Conservation (phyloP, 2,329 filamentous ascomycete species). For the Xylaria sp. region DNA sequence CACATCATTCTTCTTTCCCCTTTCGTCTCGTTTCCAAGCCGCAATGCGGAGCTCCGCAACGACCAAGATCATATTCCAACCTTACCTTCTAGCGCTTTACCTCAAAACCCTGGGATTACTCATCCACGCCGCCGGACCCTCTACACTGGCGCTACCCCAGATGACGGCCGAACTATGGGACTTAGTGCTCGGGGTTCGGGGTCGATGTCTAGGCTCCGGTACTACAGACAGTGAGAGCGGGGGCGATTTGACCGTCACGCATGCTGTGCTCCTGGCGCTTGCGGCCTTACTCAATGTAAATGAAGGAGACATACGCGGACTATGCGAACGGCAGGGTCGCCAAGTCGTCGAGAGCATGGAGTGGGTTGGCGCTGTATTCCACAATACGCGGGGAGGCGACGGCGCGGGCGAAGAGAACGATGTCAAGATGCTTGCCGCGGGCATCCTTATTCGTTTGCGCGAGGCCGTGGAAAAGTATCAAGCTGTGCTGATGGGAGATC, state of each 20-base stretch:
- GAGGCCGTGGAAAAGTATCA: slow-evolving; percentile 88
- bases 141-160: slow-evolving; percentile 77
- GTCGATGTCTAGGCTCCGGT: slow-evolving; percentile 56
- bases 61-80: slow-evolving; percentile 71
- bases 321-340: slow-evolving; percentile 79
- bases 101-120: slow-evolving; percentile 87
- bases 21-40: slow-evolving; percentile 82
- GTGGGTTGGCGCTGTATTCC: slow-evolving; percentile 84
- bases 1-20: slow-evolving; percentile 83
- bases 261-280: slow-evolving; percentile 81
- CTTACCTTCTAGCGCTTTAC: slow-evolving; percentile 80
- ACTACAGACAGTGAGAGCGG: slow-evolving; percentile 11
- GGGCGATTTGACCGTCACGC: slow-evolving; percentile 71
- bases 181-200: slow-evolving; percentile 77
- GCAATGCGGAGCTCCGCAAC: slow-evolving; percentile 57
- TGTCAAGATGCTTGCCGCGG: slow-evolving; percentile 81
- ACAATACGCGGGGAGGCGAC: slow-evolving; percentile 60
- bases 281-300: slow-evolving; percentile 86
- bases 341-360: slow-evolving; percentile 87
- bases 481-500: slow-evolving; percentile 77
- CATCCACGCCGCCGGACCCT: slow-evolving; percentile 83
- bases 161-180: slow-evolving; percentile 88
- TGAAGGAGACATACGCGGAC: slow-evolving; percentile 71
- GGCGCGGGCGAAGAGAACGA: slow-evolving; percentile 76
- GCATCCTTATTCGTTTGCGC: slow-evolving; percentile 78